Evolutionary conservation across 2,329 filamentous ascomycete species (phyloP), one percentile per base, ranked within the genome.

Genomic region (Fusarium decemcellulare): DNA sequence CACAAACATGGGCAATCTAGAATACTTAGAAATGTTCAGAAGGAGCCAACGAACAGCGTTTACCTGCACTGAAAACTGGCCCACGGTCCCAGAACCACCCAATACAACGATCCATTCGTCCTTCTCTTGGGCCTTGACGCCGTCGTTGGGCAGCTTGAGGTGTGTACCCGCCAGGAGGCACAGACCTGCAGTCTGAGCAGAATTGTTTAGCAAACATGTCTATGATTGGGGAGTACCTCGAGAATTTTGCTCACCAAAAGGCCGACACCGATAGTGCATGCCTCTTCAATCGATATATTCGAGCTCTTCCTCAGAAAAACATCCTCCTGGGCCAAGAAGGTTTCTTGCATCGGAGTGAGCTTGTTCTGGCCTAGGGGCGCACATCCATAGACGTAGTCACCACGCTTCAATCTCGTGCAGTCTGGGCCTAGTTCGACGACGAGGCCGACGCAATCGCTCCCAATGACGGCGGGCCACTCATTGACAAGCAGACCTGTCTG

Each of bases 51-150:
- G 9, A 44, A 12, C 42, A 23, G 8, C 11, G 32, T n/a, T 23
- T 57, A 67, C 72, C 65, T 81, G 78, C 2, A 80, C 72, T 3
- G 72, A 77, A 55, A 72, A 80, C 53, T 79, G 76, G 2, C 79
- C 79, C 12, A 82, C 80, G 8, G 65, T 72, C 1, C 80, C 79
- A 37, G 75, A 72, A 3, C 76, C 79, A 1, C 80, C 80, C 12
- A 82, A 59, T 15, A 82, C 61, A 15, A 82, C 61, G 23, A 82
- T 55, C 80, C 80, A 82, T 63, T 80, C 77, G 14, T 78, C 72
- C 15, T 70, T 71, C 9, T 71, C 59, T 2, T 58, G 30, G 0
- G 52, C 67, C 8, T 65, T 61, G 1, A 47, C 51, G 0, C 65
- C 71, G 1, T 63, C 62, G 0, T 66, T 47, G 7, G 76, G 74